Evolutionary conservation across 768 basidiomycete genomes (phyloP).

Genomic region (Russula olivacea): DNA sequence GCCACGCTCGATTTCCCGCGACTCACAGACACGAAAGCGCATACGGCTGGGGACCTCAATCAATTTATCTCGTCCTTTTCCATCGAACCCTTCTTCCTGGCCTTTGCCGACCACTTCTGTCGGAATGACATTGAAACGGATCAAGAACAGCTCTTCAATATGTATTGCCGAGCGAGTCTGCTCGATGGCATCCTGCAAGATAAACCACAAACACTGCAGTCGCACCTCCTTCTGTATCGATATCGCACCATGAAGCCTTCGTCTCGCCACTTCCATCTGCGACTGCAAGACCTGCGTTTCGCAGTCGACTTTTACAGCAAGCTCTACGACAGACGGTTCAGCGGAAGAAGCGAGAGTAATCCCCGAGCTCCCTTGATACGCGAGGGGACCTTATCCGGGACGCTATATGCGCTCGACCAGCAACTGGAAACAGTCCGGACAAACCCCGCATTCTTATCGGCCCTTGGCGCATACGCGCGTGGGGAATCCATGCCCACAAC

Average conservation of each 20-base stretch:
- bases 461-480: slow-evolving; percentile 50
- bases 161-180: slow-evolving; percentile 68
- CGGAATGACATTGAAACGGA: slow-evolving; percentile 53
- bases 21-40: slow-evolving; percentile 55
- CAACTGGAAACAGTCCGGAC: slow-evolving; percentile 45
- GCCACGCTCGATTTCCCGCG: slow-evolving; percentile 84
- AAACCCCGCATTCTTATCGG: slow-evolving; percentile 37
- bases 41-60: slow-evolving; percentile 67
- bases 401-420: slow-evolving; percentile 55
- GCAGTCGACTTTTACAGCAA: slow-evolving; percentile 71
- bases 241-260: slow-evolving; percentile 56
- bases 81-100: slow-evolving; percentile 69
- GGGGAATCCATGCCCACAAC: slow-evolving; percentile 38
- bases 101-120: slow-evolving; percentile 76
- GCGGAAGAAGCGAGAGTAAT: slow-evolving; percentile 62
- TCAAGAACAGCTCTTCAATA: slow-evolving; percentile 56
- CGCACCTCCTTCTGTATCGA: slow-evolving; percentile 65
- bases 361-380: slow-evolving; percentile 62
- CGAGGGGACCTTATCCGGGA: slow-evolving; percentile 63
- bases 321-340: slow-evolving; percentile 68
- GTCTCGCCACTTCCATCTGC: slow-evolving; percentile 58
- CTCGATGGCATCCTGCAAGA: slow-evolving; percentile 90
- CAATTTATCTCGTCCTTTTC: slow-evolving; percentile 87
- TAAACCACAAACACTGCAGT: slow-evolving; percentile 72
- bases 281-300: slow-evolving; percentile 69